Percentiles rank a stretch among this genome's conserved stretches.
These are phyloP conservation scores for Phaeophleospora eucalypticola DNA, from an alignment of 2,329 filamentous ascomycete species.

Conservation along the genomic window DNA sequence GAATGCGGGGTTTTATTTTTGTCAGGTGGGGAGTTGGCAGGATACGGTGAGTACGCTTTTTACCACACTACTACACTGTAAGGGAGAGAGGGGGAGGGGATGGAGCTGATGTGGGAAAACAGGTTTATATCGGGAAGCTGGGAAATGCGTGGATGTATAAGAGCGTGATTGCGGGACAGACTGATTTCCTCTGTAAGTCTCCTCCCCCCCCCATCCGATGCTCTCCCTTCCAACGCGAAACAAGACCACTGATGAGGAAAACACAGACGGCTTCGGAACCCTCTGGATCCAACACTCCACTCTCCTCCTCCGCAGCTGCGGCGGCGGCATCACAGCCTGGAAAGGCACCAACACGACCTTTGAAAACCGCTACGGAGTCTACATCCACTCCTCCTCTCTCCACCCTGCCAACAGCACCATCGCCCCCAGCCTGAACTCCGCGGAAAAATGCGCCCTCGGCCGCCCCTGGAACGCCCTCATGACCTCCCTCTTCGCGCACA, in stretches of 20 bases:
- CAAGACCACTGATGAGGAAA: not conserved
- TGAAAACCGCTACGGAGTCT: conserved; percentile 55
- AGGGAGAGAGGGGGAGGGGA: too few relatives aligned
- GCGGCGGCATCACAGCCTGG: conserved; percentile 66
- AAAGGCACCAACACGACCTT: conserved; percentile 56
- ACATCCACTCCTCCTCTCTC: conserved; percentile 55
- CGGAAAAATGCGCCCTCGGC: conserved; percentile 54
- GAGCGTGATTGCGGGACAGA: conserved; percentile 59
- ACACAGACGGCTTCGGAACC: conserved; percentile 51
- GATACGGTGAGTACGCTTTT: conserved; percentile 50
- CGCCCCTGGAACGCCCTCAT: conserved; percentile 60
- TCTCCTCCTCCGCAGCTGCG: conserved; percentile 56
- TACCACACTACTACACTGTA: not conserved
- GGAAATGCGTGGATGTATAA: conserved; percentile 63
- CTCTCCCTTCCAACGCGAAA: too few relatives aligned
- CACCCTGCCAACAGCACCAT: conserved; percentile 51
- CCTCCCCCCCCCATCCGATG: not conserved
- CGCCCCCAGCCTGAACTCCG: conserved; percentile 28
- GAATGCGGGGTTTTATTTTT: conserved; percentile 64
- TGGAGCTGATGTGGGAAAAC: conserved; percentile 1
- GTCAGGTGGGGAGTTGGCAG: conserved; percentile 63
- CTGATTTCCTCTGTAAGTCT: conserved; percentile 56
- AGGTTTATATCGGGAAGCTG: conserved; percentile 62
- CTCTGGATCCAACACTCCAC: conserved; percentile 55
- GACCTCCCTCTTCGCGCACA: conserved; percentile 54